Evolutionary conservation across 345 rosid genomes (phyloP).

Genomic region (Corchorus olitorius): DNA sequence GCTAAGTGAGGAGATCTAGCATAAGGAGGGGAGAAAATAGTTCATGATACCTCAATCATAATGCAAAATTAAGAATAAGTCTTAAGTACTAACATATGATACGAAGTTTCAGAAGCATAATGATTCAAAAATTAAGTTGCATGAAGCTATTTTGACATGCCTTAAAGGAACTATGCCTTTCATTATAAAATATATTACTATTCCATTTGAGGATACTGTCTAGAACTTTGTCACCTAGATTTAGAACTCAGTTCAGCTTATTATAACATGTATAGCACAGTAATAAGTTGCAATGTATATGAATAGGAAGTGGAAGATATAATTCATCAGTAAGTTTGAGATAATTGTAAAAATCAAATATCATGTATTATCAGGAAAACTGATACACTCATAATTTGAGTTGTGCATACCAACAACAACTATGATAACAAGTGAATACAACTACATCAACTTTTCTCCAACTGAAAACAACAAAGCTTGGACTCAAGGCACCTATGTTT

Average conservation of each 20-base stretch:
- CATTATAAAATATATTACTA: neutral
- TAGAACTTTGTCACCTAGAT: neutral
- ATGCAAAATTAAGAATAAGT: neutral
- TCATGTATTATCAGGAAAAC: neutral
- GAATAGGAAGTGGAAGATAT: neutral
- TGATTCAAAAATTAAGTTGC: neutral
- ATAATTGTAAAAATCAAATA: neutral
- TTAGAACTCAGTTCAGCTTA: neutral
- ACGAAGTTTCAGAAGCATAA: neutral
- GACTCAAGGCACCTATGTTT: slow-evolving; percentile 4
- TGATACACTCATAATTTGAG: neutral
- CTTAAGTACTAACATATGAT: neutral
- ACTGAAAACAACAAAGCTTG: neutral
- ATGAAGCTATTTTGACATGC: neutral
- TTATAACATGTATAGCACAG: neutral
- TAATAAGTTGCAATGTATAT: neutral
- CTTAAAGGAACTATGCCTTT: neutral
- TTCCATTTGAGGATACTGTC: neutral
- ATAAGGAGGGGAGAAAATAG: neutral
- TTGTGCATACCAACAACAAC: neutral
- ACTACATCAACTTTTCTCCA: neutral
- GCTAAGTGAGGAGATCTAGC: neutral
- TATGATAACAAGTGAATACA: neutral
- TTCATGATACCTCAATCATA: neutral
- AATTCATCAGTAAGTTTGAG: neutral